Conservation (phyloP, 2,329 filamentous ascomycete species). For the Colletotrichum scovillei region DNA sequence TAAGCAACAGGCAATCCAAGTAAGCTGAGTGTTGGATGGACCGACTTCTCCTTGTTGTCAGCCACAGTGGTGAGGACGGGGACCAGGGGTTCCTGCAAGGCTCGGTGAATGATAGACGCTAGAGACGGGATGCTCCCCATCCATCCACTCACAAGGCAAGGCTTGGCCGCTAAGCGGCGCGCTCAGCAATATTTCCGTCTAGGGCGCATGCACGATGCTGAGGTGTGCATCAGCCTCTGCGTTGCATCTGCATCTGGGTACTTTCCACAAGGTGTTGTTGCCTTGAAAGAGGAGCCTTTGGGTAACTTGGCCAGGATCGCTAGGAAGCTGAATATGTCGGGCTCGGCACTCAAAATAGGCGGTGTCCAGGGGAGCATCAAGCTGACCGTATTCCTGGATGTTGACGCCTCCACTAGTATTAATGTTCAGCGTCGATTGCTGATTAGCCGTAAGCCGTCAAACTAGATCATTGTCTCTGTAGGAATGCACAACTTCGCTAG, state of each 20-base stretch:
- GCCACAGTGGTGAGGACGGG: background rate
- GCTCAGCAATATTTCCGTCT: slow-evolving; percentile 23
- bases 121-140: slow-evolving; percentile 18
- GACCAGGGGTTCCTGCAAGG: slow-evolving; percentile 27
- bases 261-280: slow-evolving; percentile 3
- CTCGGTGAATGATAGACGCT: slow-evolving; percentile 27
- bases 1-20: background rate
- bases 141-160: slow-evolving; percentile 11
- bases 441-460: background rate
- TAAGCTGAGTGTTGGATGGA: background rate
- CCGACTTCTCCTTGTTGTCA: slow-evolving; percentile 6
- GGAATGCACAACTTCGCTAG: background rate
- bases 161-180: background rate
- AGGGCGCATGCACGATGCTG: slow-evolving; percentile 15
- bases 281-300: background rate
- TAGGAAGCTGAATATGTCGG: slow-evolving; percentile 4
- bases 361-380: background rate
- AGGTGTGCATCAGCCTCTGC: slow-evolving; percentile 10
- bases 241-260: slow-evolving; percentile 8
- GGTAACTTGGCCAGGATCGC: background rate
- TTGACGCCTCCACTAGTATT: background rate
- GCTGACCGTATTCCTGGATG: slow-evolving; percentile 7
- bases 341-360: slow-evolving; percentile 15
- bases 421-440: background rate
- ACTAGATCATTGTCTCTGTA: background rate